Conservation (phyloP, 1,139 yeast species). For the Keqinozyma sinolaborantium region DNA sequence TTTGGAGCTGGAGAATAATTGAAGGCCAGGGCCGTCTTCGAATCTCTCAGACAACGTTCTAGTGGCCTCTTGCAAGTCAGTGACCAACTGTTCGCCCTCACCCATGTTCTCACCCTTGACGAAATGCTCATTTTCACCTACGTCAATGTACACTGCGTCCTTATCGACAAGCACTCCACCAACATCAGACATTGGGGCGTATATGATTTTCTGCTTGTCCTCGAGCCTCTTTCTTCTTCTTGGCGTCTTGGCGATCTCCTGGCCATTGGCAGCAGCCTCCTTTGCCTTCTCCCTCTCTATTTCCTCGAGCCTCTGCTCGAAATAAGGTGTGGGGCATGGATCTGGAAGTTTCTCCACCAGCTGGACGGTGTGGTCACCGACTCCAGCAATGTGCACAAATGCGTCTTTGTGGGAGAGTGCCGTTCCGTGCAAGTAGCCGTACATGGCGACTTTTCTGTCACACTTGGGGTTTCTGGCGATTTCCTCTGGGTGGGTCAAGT, state of each 20-base stretch:
- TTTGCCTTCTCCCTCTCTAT: conserved; percentile 67
- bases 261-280: conserved; percentile 60
- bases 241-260: conserved; percentile 47
- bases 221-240: conserved; percentile 87
- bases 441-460: conserved; percentile 86
- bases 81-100: conserved; percentile 79
- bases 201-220: conserved; percentile 88
- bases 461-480: conserved; percentile 77
- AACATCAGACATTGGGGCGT: conserved; percentile 99
- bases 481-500: conserved; percentile 85
- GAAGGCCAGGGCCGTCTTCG: conserved; percentile 66
- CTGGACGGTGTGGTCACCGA: conserved; percentile 80
- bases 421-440: conserved; percentile 94
- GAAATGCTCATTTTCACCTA: conserved; percentile 61
- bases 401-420: conserved; percentile 74
- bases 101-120: conserved; percentile 63
- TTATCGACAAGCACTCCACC: conserved; percentile 96
- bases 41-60: conserved; percentile 61
- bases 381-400: conserved; percentile 90
- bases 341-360: conserved; percentile 89
- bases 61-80: conserved; percentile 70
- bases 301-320: conserved; percentile 81
- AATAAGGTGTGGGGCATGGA: conserved; percentile 97
- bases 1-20: conserved; percentile 61
- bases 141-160: conserved; percentile 94